phyloP scores from a whole-genome alignment of 2,329 filamentous ascomycete species.

The Colletotrichum chrysophilum region DNA sequence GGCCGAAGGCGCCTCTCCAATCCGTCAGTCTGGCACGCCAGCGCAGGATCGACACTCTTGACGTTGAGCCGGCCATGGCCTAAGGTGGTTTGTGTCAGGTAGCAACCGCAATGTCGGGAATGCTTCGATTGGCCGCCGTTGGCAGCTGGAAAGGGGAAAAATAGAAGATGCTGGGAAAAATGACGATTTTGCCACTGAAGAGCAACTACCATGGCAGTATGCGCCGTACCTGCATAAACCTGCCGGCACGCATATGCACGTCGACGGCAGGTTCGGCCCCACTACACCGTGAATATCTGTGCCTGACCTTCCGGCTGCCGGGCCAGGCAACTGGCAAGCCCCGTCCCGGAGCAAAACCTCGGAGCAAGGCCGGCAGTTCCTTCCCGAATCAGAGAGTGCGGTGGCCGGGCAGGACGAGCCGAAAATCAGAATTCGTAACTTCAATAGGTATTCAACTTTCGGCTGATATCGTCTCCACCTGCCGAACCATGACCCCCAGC shows the following conservation, averaged over 20 bases:
- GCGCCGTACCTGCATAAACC: conserved; percentile 15
- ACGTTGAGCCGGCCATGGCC: not conserved
- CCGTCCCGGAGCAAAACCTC: not conserved
- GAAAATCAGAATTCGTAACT: not conserved
- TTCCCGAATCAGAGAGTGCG: not conserved
- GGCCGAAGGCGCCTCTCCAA: not conserved
- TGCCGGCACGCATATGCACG: not conserved
- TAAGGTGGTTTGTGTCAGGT: not conserved
- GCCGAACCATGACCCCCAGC: not conserved
- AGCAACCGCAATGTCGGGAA: not conserved
- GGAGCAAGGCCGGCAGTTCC: not conserved
- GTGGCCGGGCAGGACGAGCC: not conserved
- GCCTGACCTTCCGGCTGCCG: not conserved
- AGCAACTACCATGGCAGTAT: not conserved
- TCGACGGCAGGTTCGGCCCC: not conserved
- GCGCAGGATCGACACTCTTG: not conserved
- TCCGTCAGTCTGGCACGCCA: not conserved
- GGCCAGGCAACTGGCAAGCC: not conserved
- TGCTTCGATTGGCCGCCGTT: not conserved
- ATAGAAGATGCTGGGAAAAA: not conserved
- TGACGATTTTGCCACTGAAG: not conserved
- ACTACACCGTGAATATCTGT: not conserved
- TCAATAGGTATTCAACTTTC: not conserved
- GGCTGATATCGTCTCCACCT: not conserved
- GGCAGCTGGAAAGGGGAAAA: not conserved